Evolutionary conservation across 2,329 filamentous ascomycete genomes (phyloP), one percentile per base, ranked within the genome.

Genomic region (Xylogone sp.): DNA sequence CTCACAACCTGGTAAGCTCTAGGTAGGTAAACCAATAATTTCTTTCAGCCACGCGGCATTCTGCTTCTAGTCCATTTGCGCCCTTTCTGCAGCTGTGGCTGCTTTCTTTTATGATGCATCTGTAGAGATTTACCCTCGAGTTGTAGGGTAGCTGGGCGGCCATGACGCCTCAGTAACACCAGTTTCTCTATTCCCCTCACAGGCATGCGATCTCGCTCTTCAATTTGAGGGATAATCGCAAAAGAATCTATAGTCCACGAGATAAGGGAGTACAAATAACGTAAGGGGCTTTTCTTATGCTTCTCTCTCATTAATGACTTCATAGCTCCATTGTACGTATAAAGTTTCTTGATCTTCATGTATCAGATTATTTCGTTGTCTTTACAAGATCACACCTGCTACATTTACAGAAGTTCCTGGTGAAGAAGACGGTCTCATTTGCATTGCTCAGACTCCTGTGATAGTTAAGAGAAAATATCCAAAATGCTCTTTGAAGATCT

Each of bases 401-500:
- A 27, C 24, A 27, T 10, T 10, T 5, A 10, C 5, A 27, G 24
- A 27, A 27, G 24, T 27, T 27, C 10, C 24, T 6, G 24, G 24
- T 27, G 24, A 27, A 27, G 24, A 27, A 27, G 10, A 10, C 5
- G 10, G 24, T 27, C 24, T 27, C 24, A 27, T 10, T 27, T 27
- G 18, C 21, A 27, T 46, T 39, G 8, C n/a, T 18, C 34, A 39
- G 13, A 6, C 10, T 39, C 8, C 34, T 7, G 4, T 39, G 8
- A 39, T 5, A 18, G 13, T 18, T 16, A 5, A 4, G 43, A 7
- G 19, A 39, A 43, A 27, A 44, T 24, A 29, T 42, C 46, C 50
- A 61, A 52, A 19, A 62, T 62, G 60, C 27, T 58, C 39, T 18
- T 53, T n/a, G 50, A 43, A 42, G 54, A 58, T 45, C 39, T 62